Conservation (phyloP, 2,329 filamentous ascomycete genomes). For the Ilyonectria sp. region DNA sequence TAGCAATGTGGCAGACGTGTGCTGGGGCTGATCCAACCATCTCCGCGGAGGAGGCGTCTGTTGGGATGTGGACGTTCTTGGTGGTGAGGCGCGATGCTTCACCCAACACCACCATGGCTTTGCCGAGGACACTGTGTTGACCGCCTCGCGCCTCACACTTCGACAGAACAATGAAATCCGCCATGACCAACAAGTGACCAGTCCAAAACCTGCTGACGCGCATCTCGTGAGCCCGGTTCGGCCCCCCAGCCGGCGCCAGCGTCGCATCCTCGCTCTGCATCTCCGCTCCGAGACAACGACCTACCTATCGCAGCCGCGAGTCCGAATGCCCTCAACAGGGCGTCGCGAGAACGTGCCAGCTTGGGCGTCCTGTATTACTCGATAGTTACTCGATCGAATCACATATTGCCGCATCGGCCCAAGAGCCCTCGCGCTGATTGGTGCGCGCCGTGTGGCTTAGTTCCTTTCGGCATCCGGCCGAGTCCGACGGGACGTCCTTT, state of each 20-base stretch:
- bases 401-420: conserved; percentile 42
- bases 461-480: conserved; percentile 41
- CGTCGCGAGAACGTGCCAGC: not conserved
- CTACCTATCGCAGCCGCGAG: conserved; percentile 3
- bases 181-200: not conserved
- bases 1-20: conserved; percentile 1
- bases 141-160: not conserved
- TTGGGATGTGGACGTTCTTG: not conserved
- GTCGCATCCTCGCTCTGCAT: not conserved
- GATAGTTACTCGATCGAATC: conserved; percentile 65
- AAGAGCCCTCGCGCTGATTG: conserved; percentile 42
- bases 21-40: not conserved
- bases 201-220: conserved; percentile 4
- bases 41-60: not conserved
- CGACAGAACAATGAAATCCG: not conserved
- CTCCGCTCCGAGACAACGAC: not conserved
- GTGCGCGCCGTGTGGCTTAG: conserved; percentile 4
- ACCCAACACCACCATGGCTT: not conserved
- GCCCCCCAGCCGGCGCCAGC: not conserved
- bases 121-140: not conserved
- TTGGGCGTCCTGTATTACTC: conserved; percentile 52
- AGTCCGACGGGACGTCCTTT: conserved; percentile 39
- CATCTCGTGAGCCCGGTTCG: conserved; percentile 14
- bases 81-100: too few relatives aligned
- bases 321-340: conserved; percentile 29